phyloP scores from a whole-genome alignment of 2,329 filamentous ascomycete genomes.

The Diplodia intermedia region DNA sequence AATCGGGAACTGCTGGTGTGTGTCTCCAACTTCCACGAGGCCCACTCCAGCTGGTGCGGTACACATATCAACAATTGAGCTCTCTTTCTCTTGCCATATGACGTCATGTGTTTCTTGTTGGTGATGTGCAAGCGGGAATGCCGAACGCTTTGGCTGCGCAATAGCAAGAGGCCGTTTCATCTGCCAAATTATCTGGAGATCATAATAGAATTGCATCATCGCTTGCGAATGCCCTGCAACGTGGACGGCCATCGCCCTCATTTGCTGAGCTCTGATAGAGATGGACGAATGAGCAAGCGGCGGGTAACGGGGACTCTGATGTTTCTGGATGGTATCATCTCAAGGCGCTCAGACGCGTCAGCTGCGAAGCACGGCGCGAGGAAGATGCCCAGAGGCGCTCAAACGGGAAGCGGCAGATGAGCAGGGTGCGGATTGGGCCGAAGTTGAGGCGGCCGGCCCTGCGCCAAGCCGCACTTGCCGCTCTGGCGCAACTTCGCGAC shows the following conservation, averaged over 20 bases:
- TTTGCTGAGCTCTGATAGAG: background rate
- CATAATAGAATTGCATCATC: background rate
- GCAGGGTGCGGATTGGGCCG: conserved; percentile 3
- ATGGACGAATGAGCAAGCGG: background rate
- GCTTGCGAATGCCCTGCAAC: background rate
- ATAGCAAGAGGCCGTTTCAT: background rate
- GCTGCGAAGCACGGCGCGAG: background rate
- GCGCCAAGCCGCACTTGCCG: conserved; percentile 26
- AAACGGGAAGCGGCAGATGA: conserved; percentile 10
- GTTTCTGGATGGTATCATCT: conserved; percentile 4
- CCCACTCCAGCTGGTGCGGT: conserved; percentile 31
- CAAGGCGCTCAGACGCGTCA: background rate
- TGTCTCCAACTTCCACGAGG: conserved; percentile 16
- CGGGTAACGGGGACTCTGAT: background rate
- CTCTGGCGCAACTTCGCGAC: conserved; percentile 27
- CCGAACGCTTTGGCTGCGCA: background rate
- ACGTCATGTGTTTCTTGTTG: conserved; percentile 12
- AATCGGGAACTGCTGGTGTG: conserved; percentile 34
- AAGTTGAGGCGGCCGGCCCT: conserved; percentile 16
- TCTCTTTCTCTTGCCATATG: background rate
- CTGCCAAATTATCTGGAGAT: background rate
- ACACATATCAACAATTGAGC: conserved; percentile 22
- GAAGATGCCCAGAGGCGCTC: background rate
- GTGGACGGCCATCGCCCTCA: background rate
- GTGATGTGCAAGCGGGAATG: background rate